These are phyloP conservation scores for Fusarium nematophilum DNA, from an alignment of 2,329 filamentous ascomycete genomes.

Conservation along the genomic window DNA sequence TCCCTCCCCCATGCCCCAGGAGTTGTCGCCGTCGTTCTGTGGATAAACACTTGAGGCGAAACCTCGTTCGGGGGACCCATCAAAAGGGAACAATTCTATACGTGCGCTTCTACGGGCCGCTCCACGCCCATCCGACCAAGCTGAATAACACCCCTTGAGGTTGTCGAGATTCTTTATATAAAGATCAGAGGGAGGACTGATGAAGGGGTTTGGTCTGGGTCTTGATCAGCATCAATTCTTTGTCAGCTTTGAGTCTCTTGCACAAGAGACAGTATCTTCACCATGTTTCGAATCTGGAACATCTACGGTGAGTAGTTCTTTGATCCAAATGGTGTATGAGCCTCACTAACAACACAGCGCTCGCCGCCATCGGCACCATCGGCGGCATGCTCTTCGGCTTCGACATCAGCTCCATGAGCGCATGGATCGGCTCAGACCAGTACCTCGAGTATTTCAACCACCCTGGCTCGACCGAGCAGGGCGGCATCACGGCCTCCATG, in stretches of 20 bases:
- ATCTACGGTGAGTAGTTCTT: constrained; percentile 48
- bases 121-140: constrained; percentile 25
- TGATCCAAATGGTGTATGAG: neutral
- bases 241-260: constrained; percentile 1
- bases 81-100: constrained; percentile 32
- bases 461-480: constrained; percentile 57
- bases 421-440: constrained; percentile 63
- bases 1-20: constrained; percentile 18
- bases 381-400: constrained; percentile 63
- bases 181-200: constrained; percentile 11
- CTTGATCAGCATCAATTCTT: constrained; percentile 11
- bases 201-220: neutral
- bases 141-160: constrained; percentile 13
- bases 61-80: constrained; percentile 21
- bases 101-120: constrained; percentile 42
- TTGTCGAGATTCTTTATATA: constrained; percentile 28
- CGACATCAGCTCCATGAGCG: constrained; percentile 69
- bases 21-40: neutral
- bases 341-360: constrained; percentile 41
- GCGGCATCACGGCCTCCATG: constrained; percentile 62
- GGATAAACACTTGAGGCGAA: constrained; percentile 34
- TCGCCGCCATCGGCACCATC: constrained; percentile 55
- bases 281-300: constrained; percentile 52
- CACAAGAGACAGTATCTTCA: constrained; percentile 8
- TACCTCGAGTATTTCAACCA: constrained; percentile 65